Base-by-base conservation (phyloP, 2,329 filamentous ascomycete species). In the Blastomyces percursus region DNA sequence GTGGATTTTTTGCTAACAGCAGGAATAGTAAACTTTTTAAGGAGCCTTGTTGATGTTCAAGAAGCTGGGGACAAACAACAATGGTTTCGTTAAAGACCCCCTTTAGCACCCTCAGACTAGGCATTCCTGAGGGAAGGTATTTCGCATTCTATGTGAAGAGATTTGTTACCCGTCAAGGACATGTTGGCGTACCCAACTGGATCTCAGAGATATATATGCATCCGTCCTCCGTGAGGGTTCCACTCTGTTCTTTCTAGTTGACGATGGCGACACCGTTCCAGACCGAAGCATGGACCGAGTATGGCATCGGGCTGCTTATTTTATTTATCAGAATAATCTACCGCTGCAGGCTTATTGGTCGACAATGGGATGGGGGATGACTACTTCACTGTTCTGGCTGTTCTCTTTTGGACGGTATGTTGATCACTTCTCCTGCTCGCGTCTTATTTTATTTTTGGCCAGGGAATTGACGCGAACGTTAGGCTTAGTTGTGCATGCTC, bases 361-460 rank as follows among this genome's bases (percentile, higher is more conserved):
- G 76, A 62, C 74, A 70, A 14, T 77, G 73, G 70, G 72, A 78
- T 21, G 75, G 76, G 76, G 1, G 78, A 80, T 64, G 78, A 80
- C 57, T 74, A 73, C 59, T 79, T 80, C 62, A 71, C 76, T 0
- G 62, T 76, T 19, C 55, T 73, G 5, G 69, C 71, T 0, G 64
- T 78, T 4, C 2, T 77, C 0, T 74, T 78, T 54, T 77, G 75
- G 72, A 77, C 75, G 30, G 76, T 71, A 57, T 48, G 64, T 35
- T 21, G 7, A 59, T 3, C 27, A 11, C n/a, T 24, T 44, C 38
- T n/a, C 4, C 48, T 24, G 38, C 7, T n/a, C 30, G 24, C 11
- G 19, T 11, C 35, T 44, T 46, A 9, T 21, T 21, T 46, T 35
- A 35, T 35, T 35, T 35, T 35, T 35, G 32, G n/a, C 19, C 44